phyloP scores from a whole-genome alignment of 192 early-diverging fungal genomes.

The Gigaspora rosea region DNA sequence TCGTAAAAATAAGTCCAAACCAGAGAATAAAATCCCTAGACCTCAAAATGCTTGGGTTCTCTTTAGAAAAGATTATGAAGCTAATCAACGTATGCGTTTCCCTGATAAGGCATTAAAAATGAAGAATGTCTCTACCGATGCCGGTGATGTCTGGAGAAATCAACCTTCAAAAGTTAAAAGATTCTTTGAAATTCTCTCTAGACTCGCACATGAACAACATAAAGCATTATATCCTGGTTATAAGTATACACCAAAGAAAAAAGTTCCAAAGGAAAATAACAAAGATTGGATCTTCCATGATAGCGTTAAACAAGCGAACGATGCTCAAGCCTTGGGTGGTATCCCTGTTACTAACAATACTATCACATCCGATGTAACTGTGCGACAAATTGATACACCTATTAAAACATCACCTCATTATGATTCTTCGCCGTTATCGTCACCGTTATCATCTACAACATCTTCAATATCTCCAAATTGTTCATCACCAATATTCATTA shows the following conservation, averaged over 20 bases:
- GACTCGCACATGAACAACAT: slow-evolving; percentile 15
- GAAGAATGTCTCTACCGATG: slow-evolving; percentile 9
- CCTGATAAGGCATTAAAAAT: slow-evolving; percentile 4
- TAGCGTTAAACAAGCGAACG: too few species aligned
- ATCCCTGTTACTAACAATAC: too few species aligned
- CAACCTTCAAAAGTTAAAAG: slow-evolving; percentile 13
- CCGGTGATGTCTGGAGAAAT: slow-evolving; percentile 8
- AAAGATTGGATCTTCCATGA: slow-evolving; percentile 6
- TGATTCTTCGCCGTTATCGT: too few species aligned
- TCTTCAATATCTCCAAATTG: too few species aligned
- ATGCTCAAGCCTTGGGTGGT: too few species aligned
- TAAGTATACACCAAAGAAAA: slow-evolving; percentile 23
- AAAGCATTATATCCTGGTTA: slow-evolving; percentile 21
- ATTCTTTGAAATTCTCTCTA: slow-evolving; percentile 20
- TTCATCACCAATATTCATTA: too few species aligned
- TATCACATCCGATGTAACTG: too few species aligned
- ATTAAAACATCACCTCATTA: too few species aligned
- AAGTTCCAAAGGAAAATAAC: background rate
- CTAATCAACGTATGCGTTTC: background rate
- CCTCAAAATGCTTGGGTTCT: slow-evolving; percentile 31
- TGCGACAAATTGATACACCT: too few species aligned
- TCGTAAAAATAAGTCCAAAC: background rate
- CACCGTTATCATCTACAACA: too few species aligned
- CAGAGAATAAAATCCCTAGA: slow-evolving; percentile 2
- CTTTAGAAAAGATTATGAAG: slow-evolving; percentile 31